Evolutionary conservation across 345 rosid species (phyloP).

Genomic region (Murraya koenigii): DNA sequence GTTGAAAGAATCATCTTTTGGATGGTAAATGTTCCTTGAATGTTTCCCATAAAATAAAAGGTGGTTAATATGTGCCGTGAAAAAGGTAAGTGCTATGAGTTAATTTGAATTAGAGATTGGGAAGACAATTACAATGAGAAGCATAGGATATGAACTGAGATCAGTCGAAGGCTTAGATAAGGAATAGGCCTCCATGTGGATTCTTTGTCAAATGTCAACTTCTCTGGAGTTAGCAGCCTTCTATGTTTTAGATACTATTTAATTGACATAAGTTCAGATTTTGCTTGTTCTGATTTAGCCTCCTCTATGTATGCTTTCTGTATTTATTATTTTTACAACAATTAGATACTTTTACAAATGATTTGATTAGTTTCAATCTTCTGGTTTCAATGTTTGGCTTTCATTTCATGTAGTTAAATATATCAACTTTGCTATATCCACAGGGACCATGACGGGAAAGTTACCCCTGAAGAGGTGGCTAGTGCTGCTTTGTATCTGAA

Average conservation of each 20-base stretch:
- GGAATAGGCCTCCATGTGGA: too few species aligned
- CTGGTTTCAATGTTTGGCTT: not conserved
- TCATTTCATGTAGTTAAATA: not conserved
- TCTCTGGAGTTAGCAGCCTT: not conserved
- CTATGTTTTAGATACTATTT: not conserved
- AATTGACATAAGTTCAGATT: not conserved
- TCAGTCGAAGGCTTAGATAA: too few species aligned
- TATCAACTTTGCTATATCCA: slow-evolving; percentile 6
- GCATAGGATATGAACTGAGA: too few species aligned
- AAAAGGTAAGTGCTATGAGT: too few species aligned
- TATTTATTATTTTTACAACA: not conserved
- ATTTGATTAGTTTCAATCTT: not conserved
- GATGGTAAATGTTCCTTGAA: too few species aligned
- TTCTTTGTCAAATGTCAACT: not conserved
- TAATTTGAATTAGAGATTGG: too few species aligned
- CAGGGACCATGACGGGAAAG: slow-evolving; percentile 90
- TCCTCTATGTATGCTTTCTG: not conserved
- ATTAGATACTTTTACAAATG: not conserved
- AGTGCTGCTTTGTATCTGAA: slow-evolving; percentile 79
- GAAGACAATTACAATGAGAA: too few species aligned
- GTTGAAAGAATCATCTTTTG: too few species aligned
- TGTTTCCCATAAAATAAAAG: too few species aligned
- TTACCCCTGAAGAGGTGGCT: slow-evolving; percentile 84
- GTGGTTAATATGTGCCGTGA: too few species aligned
- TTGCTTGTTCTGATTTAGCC: not conserved